A percentile compares a stretch with the other conserved stretches of the same genome.
phyloP scores from a whole-genome alignment of 2,329 filamentous ascomycete genomes.

The Ophiostoma australiae region DNA sequence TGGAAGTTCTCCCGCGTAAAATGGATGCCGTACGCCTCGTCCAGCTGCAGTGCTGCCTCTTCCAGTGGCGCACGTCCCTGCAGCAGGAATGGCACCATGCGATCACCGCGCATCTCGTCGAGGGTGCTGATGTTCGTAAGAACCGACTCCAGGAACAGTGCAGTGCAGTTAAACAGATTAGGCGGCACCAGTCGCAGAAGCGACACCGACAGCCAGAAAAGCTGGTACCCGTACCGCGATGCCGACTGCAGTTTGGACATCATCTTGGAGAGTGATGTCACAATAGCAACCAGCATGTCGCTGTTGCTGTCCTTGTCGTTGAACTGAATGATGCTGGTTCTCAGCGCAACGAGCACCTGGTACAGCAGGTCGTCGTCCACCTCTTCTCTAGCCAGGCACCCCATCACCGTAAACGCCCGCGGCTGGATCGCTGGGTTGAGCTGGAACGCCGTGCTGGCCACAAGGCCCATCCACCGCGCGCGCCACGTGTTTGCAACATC shows the following conservation, averaged over 20 bases:
- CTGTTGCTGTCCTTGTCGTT: slow-evolving; percentile 46
- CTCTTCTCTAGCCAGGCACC: slow-evolving; percentile 64
- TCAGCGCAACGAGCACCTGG: slow-evolving; percentile 63
- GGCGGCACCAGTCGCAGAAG: slow-evolving; percentile 60
- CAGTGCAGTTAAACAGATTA: slow-evolving; percentile 60
- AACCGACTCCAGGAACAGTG: slow-evolving; percentile 60
- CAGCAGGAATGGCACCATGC: slow-evolving; percentile 56
- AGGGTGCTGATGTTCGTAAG: slow-evolving; percentile 59
- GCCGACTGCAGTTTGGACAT: slow-evolving; percentile 62
- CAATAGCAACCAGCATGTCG: slow-evolving; percentile 65
- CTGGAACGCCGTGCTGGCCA: slow-evolving; percentile 67
- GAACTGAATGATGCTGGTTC: slow-evolving; percentile 60
- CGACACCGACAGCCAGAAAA: slow-evolving; percentile 67
- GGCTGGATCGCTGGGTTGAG: slow-evolving; percentile 68
- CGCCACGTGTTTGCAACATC: slow-evolving; percentile 65
- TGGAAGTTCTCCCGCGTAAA: slow-evolving; percentile 63
- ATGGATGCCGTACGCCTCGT: slow-evolving; percentile 61
- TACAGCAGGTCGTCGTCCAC: slow-evolving; percentile 68
- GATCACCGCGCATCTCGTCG: slow-evolving; percentile 54
- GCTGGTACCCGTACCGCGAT: slow-evolving; percentile 62
- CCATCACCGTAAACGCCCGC: slow-evolving; percentile 65
- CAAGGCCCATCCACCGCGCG: slow-evolving; percentile 67
- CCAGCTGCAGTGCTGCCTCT: slow-evolving; percentile 56
- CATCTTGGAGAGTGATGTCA: slow-evolving; percentile 65
- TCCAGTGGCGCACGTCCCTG: slow-evolving; percentile 58